Evolutionary conservation across 202 grass and related monocot species (phyloP), one percentile per base, ranked within the genome.

Genomic region (Hordeum pubiflorum): DNA sequence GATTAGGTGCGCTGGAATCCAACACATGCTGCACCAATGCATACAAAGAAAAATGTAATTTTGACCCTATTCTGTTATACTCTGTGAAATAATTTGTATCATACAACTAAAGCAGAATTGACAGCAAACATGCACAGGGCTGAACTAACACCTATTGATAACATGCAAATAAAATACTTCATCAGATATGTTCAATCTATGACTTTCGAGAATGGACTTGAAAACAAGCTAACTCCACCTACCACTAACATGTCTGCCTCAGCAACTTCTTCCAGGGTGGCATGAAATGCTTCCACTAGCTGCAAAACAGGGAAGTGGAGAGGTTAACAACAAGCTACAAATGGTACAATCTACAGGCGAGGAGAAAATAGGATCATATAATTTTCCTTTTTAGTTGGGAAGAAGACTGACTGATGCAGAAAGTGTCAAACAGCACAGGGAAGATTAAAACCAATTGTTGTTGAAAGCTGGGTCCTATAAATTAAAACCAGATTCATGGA

Each of bases 181-280:
- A 81, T 18, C 72, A 71, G 59, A 29, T 78, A 72, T 72, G 58
- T 22, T 59, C 15, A 63, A 67, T 68, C 43, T 58, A 46, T 5
- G n/a, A 85, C 32, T 70, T 80, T 18, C 10, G 34, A 55, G 27
- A 66, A 54, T 50, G 15, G 15, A 74, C 7, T 13, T 58, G 9
- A 36, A 39, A 85, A 75, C 24, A 63, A 82, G 60, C 41, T 32
- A 75, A 34, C 54, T 69, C 72, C 34, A 65, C 88, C 32, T 89
- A 98, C 95, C 88, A 98, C 90, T 89, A 98, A 88, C 80, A 98
- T 85, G 65, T 98, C 92, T 86, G 92, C 95, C 75, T 98, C 92
- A 71, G 91, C 86, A 22, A 98, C 92, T 91, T 97, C 95, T 86
- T 94, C 95, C 63, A 98, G 82, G 41, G 95, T 98, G 57, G 95